Percentiles rank a stretch among this genome's conserved stretches.
Conservation (phyloP, 176 grass and related monocot species). For the Bolboschoenus planiculmis region DNA sequence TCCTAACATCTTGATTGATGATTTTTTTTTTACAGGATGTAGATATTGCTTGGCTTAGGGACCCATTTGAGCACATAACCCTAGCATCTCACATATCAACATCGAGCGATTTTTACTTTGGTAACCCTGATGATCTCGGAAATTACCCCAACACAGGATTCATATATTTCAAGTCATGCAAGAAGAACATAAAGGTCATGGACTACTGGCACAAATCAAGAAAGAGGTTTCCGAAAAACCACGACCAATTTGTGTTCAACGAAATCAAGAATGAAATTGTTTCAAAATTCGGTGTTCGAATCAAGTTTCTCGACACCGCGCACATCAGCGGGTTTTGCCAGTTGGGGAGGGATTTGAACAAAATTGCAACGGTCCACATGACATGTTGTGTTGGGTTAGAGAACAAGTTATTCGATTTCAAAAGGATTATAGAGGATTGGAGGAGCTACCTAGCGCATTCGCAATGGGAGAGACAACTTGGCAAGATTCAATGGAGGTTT, state of each 20-base stretch:
- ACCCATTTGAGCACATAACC: conserved; percentile 67
- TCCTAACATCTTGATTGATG: background rate
- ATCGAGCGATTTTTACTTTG: conserved; percentile 85
- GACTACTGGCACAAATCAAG: conserved; percentile 68
- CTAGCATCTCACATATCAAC: conserved; percentile 52
- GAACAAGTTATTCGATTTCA: conserved; percentile 57
- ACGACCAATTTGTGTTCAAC: conserved; percentile 84
- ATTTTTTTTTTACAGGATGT: conserved; percentile 34
- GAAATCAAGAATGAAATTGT: conserved; percentile 68
- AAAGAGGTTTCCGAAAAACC: conserved; percentile 35
- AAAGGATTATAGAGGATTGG: conserved; percentile 48
- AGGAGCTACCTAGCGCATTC: conserved; percentile 42
- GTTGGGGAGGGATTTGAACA: conserved; percentile 54
- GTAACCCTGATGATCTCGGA: conserved; percentile 50
- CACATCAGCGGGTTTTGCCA: conserved; percentile 65
- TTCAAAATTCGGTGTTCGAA: conserved; percentile 33
- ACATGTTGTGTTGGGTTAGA: conserved; percentile 71
- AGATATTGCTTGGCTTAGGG: conserved; percentile 65
- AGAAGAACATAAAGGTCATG: conserved; percentile 48
- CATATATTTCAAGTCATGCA: conserved; percentile 72
- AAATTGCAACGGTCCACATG: conserved; percentile 62
- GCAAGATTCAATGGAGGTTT: conserved; percentile 52
- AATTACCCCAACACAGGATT: conserved; percentile 87
- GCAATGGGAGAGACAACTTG: conserved; percentile 38
- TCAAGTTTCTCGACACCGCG: conserved; percentile 60